Conservation (phyloP, 1,139 yeast genomes). For the Geotrichum fermentans region DNA sequence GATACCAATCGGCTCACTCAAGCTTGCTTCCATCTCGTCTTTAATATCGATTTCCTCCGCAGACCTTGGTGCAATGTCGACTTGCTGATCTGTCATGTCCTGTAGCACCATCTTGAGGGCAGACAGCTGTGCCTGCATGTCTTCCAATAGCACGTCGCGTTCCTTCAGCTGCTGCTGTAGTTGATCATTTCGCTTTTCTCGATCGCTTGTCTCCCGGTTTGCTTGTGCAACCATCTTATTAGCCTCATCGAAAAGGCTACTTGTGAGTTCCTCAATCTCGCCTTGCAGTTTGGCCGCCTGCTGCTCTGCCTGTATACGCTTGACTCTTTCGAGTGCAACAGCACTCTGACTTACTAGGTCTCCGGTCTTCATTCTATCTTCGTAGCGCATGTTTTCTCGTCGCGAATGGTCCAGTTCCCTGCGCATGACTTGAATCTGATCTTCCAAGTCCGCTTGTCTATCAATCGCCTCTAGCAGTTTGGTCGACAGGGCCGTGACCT, state of each 20-base stretch:
- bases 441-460: conserved; percentile 38
- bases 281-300: conserved; percentile 50
- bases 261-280: conserved; percentile 69
- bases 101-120: conserved; percentile 61
- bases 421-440: conserved; percentile 31
- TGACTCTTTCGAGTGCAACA: conserved; percentile 23
- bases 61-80: conserved; percentile 2
- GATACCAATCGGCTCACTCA: not conserved
- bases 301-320: conserved; percentile 44
- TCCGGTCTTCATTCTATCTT: conserved; percentile 28
- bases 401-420: conserved; percentile 31
- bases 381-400: conserved; percentile 28
- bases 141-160: conserved; percentile 62
- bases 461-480: conserved; percentile 38
- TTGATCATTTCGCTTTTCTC: conserved; percentile 45
- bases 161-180: conserved; percentile 65
- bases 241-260: conserved; percentile 65
- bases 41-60: not conserved
- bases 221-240: conserved; percentile 69
- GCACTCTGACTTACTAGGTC: conserved; percentile 26
- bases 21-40: not conserved
- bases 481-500: conserved; percentile 36
- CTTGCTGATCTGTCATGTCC: conserved; percentile 40
- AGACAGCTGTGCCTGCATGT: conserved; percentile 62
- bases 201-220: conserved; percentile 41